Evolutionary conservation across 176 grass and related monocot species (phyloP).

Genomic region (Aegilops tauschii): DNA sequence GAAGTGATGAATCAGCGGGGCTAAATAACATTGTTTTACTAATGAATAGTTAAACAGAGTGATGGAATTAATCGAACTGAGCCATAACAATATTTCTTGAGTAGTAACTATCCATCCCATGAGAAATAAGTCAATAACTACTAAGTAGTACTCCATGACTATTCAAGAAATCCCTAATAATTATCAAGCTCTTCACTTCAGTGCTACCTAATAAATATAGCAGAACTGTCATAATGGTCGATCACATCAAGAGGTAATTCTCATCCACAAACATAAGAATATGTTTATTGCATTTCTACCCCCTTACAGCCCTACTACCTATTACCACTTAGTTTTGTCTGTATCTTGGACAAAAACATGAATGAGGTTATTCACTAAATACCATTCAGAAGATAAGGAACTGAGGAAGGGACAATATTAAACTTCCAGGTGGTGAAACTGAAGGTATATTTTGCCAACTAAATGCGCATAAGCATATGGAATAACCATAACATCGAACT

Average conservation of each 20-base stretch:
- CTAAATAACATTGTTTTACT: background rate
- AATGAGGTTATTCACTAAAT: background rate
- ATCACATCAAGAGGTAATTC: background rate
- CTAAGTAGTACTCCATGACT: background rate
- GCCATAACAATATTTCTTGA: background rate
- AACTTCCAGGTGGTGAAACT: background rate
- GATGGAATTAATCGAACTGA: background rate
- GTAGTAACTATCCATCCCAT: slow-evolving; percentile 13
- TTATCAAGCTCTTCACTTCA: background rate
- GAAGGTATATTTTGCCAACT: background rate
- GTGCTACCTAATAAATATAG: background rate
- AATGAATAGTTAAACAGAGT: background rate
- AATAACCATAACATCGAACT: background rate
- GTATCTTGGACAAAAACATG: background rate
- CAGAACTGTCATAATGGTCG: background rate
- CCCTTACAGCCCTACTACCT: background rate
- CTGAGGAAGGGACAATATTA: background rate
- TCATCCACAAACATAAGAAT: background rate
- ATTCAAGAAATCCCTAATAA: background rate
- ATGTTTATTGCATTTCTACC: background rate
- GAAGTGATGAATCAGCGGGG: background rate
- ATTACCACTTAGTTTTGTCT: background rate
- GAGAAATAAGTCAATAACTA: background rate
- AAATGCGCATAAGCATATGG: background rate
- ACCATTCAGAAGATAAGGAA: background rate